Conservation (phyloP, 78 protist species). For the Tieghemostelium lacteum region DNA sequence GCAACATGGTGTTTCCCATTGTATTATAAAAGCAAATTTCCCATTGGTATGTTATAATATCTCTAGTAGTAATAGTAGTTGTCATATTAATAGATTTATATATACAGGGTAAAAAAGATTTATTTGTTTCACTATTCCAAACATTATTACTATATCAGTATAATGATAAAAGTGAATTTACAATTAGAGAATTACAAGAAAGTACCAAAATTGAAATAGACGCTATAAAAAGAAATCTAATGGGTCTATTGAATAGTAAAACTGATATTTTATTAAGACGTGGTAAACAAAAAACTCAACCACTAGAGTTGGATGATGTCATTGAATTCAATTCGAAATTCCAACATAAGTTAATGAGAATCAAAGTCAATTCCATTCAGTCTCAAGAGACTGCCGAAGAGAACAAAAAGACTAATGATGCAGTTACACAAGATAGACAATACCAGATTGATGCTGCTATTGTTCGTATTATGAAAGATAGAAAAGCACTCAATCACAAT, state of each 20-base stretch:
- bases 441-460: slow-evolving; percentile 94
- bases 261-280: slow-evolving; percentile 24
- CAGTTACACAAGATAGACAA: slow-evolving; percentile 89
- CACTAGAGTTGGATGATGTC: slow-evolving; percentile 82
- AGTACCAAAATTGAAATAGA: slow-evolving; percentile 52
- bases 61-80: background rate
- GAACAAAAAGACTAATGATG: slow-evolving; percentile 83
- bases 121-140: slow-evolving; percentile 90
- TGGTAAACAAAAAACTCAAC: slow-evolving; percentile 1
- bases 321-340: slow-evolving; percentile 88
- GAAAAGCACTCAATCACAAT: slow-evolving; percentile 89
- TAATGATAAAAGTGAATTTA: slow-evolving; percentile 67
- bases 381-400: slow-evolving; percentile 94
- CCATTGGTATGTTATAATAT: background rate
- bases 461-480: slow-evolving; percentile 98
- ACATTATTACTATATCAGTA: slow-evolving; percentile 88
- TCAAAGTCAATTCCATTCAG: slow-evolving; percentile 94
- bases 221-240: slow-evolving; percentile 88
- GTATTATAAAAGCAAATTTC: slow-evolving; percentile 79
- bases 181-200: slow-evolving; percentile 59
- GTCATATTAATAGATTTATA: background rate
- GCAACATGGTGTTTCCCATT: slow-evolving; percentile 87
- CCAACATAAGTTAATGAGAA: slow-evolving; percentile 48
- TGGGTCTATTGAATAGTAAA: slow-evolving; percentile 86
- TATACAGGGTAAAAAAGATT: slow-evolving; percentile 86